These are phyloP conservation scores for Hordeum marinum DNA, from an alignment of 176 grass and related monocot genomes.

Conservation along the genomic window DNA sequence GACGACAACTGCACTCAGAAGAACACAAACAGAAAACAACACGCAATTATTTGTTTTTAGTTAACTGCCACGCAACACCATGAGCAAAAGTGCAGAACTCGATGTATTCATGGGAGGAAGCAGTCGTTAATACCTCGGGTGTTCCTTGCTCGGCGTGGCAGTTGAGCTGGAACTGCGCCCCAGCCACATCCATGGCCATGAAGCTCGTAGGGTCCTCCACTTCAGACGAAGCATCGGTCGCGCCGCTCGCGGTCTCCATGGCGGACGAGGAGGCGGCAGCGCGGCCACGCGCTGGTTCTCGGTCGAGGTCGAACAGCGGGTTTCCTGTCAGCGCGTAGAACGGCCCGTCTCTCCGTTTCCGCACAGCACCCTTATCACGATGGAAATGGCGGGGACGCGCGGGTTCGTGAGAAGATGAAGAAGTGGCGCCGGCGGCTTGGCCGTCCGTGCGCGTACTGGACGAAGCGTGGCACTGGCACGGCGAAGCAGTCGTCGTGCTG, in stretches of 20 bases:
- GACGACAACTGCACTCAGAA: background rate
- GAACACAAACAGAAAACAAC: background rate
- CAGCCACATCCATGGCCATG: background rate
- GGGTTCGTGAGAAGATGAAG: background rate
- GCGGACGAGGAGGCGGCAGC: background rate
- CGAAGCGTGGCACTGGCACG: slow-evolving; percentile 12
- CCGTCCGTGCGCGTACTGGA: background rate
- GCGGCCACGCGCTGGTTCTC: background rate
- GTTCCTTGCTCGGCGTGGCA: background rate
- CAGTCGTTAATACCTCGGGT: background rate
- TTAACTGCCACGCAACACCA: background rate
- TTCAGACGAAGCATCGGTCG: background rate
- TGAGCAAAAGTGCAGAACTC: background rate
- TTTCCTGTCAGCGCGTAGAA: slow-evolving; percentile 1
- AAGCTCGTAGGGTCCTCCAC: background rate
- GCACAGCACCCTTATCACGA: background rate
- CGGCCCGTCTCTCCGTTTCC: background rate
- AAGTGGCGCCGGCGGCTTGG: background rate
- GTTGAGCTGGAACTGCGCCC: background rate
- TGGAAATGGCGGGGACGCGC: background rate
- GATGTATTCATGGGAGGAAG: background rate
- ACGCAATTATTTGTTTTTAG: background rate
- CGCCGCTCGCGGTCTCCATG: background rate
- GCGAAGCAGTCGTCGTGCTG: background rate
- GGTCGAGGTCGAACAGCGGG: background rate